Evolutionary conservation across 768 basidiomycete species (phyloP).

Genomic region (Tulasnella sp.): DNA sequence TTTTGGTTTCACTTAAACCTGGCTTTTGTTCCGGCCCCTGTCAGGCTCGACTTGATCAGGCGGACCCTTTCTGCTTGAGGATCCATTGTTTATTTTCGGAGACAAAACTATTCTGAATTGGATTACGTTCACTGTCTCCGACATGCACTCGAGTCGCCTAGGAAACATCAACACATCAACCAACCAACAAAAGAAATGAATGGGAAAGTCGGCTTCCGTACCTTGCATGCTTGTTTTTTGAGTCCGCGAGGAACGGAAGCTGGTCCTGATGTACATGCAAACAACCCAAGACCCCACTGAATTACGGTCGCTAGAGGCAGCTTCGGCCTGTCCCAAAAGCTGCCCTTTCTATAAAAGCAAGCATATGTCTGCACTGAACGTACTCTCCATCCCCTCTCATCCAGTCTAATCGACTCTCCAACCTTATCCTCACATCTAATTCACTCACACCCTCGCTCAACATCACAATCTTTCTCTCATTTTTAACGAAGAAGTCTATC

Average conservation of each 20-base stretch:
- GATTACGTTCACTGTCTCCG: no score
- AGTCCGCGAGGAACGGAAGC: background rate
- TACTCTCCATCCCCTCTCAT: background rate
- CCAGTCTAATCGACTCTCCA: background rate
- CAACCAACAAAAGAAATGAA: background rate
- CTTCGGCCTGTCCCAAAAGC: background rate
- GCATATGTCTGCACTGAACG: background rate
- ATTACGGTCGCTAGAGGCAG: background rate
- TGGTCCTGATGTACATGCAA: background rate
- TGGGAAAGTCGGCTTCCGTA: background rate
- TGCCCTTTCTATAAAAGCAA: background rate
- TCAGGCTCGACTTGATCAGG: no score
- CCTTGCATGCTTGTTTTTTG: background rate
- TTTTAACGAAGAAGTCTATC: background rate
- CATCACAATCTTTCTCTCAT: background rate
- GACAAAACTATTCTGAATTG: background rate
- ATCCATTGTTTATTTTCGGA: background rate
- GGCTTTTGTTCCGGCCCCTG: no score
- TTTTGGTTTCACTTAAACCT: no score
- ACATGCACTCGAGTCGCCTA: background rate
- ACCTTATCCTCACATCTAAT: background rate
- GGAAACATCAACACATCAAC: background rate
- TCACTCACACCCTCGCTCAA: background rate
- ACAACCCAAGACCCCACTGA: background rate
- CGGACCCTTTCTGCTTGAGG: background rate